Conservation (phyloP, 1,284 basidiomycete species). For the Austroboletus novae-zelandiae region DNA sequence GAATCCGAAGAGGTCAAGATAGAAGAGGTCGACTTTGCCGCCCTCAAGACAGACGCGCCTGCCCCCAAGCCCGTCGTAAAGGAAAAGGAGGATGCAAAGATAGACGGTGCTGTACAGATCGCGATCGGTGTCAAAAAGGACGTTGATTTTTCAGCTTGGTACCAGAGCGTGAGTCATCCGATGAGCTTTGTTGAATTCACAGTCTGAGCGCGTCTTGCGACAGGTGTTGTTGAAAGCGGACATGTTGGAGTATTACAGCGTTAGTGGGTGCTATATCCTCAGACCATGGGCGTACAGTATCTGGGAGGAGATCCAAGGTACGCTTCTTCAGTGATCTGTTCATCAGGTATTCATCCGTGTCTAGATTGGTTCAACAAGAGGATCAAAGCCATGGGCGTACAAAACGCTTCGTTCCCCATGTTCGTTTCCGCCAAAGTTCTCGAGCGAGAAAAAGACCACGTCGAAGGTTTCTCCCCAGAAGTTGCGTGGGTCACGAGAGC, state of each 20-base stretch:
- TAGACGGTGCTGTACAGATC: constrained; percentile 86
- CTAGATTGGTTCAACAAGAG: constrained; percentile 87
- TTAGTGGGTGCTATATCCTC: constrained; percentile 98
- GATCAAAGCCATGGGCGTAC: constrained; percentile 94
- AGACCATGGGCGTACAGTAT: constrained; percentile 97
- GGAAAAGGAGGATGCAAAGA: constrained; percentile 76
- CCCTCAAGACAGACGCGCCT: constrained; percentile 51
- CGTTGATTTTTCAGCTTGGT: constrained; percentile 92
- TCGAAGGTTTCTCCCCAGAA: constrained; percentile 99
- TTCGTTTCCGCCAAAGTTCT: constrained; percentile 93
- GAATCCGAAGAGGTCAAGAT: constrained; percentile 62
- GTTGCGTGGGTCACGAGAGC: constrained; percentile 99
- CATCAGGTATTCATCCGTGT: constrained; percentile 1
- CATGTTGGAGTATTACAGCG: constrained; percentile 99
- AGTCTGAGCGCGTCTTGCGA: constrained; percentile 6
- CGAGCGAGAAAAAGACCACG: constrained; percentile 97
- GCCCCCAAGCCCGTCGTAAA: constrained; percentile 45
- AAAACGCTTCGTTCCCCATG: constrained; percentile 99
- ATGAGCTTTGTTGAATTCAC: background rate
- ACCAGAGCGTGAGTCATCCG: constrained; percentile 71
- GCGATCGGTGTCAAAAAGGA: constrained; percentile 95
- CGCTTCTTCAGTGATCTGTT: constrained; percentile 40
- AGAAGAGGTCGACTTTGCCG: constrained; percentile 72
- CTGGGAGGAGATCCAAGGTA: constrained; percentile 95
- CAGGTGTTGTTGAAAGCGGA: constrained; percentile 97